Evolutionary conservation across 768 basidiomycete species (phyloP), one percentile per base, ranked within the genome.

Genomic region (Suillus luteus): DNA sequence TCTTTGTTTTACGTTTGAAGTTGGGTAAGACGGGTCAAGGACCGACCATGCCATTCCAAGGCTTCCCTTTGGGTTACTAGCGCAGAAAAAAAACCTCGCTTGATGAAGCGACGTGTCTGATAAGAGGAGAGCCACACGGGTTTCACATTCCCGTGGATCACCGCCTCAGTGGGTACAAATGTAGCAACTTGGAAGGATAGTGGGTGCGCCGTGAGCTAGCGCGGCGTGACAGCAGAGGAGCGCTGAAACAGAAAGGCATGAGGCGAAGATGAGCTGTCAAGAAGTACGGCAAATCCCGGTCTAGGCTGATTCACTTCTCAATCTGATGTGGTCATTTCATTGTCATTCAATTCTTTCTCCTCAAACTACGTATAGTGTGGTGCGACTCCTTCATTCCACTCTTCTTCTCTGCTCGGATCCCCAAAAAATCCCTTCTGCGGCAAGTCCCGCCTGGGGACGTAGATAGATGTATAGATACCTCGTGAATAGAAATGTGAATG

Each of bases 331-430:
- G 73, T 65, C 68, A 73, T 63, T 54, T 54, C 49, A 57, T 63
- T 85, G 31, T 81, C 80, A 76, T 51, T 49, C 48, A 49, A 49
- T 86, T 69, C 81, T 81, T 46, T 74, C 83, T 69, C 84, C 82
- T 62, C 61, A 55, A n/a, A 41, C 61, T 59, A 55, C 61, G 38
- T 33, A 57, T 58, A 55, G 68, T 40, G 33, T 62, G 44, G 65
- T 75, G 75, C 65, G 61, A 61, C 54, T 72, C 68, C 69, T 65
- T 64, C 68, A 63, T 61, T 68, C 66, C 70, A 69, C 66, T 60
- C 65, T 22, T 60, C 24, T 40, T 22, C n/a, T 61, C 58, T 40
- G 35, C 31, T 62, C 49, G 31, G 64, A 55, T 62, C 60, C 24
- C 61, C n/a, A 44, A 19, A 44, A 19, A 37, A 6, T 35, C 54